Conservation (phyloP, 305 asterid species). For the Striga hermonthica region DNA sequence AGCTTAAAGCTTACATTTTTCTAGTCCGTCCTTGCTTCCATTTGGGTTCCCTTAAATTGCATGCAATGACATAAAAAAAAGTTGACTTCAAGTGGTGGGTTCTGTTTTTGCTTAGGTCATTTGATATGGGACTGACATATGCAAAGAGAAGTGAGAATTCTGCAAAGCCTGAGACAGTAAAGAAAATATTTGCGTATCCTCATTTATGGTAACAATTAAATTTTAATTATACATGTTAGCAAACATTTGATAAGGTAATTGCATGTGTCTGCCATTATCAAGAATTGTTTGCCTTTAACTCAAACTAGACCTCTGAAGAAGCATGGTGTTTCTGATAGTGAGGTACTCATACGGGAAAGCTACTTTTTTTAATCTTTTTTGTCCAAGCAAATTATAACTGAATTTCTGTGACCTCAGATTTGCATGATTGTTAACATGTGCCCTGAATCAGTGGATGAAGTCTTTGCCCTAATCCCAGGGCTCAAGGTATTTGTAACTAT, state of each 20-base stretch:
- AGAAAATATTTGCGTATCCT: slow-evolving; percentile 80
- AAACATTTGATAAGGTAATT: slow-evolving; percentile 23
- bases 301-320: slow-evolving; percentile 60
- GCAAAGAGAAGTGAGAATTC: slow-evolving; percentile 58
- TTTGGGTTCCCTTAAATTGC: slow-evolving; percentile 10
- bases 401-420: slow-evolving; percentile 44
- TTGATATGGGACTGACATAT: slow-evolving; percentile 70
- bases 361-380: slow-evolving; percentile 22
- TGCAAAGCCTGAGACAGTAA: slow-evolving; percentile 54
- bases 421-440: slow-evolving; percentile 70
- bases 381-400: slow-evolving; percentile 12
- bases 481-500: slow-evolving; percentile 56
- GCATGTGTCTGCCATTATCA: slow-evolving; percentile 1
- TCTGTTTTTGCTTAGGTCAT: slow-evolving; percentile 49
- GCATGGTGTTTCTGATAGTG: slow-evolving; percentile 66
- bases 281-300: slow-evolving; percentile 53
- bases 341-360: slow-evolving; percentile 47
- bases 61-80: slow-evolving; percentile 9
- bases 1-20: slow-evolving; percentile 27
- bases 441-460: slow-evolving; percentile 79
- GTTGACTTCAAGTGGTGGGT: slow-evolving; percentile 19
- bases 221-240: background rate
- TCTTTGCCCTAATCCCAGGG: slow-evolving; percentile 69
- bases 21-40: slow-evolving; percentile 12
- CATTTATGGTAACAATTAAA: background rate